phyloP scores from a whole-genome alignment of 768 basidiomycete genomes.

The Rhodosporidiobolus sp. region DNA sequence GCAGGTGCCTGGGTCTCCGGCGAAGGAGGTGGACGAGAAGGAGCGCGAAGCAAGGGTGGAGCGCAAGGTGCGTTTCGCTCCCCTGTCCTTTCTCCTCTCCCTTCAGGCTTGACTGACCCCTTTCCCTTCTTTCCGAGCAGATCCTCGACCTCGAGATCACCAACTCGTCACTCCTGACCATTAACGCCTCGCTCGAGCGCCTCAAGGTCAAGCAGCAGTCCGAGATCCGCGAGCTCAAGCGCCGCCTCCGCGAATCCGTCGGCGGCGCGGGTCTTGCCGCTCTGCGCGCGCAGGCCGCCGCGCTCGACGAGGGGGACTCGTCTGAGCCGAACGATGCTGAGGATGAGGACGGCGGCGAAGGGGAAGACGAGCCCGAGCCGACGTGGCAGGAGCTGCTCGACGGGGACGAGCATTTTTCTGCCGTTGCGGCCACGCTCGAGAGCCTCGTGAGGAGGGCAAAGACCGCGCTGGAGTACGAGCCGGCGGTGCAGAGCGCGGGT shows the following conservation, averaged over 20 bases:
- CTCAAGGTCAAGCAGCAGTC: conserved; percentile 73
- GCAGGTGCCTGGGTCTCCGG: neutral
- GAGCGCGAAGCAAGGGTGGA: conserved; percentile 37
- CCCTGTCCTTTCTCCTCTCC: too few species aligned
- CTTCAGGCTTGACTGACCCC: neutral
- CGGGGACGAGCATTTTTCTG: conserved; percentile 56
- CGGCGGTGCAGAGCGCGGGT: conserved; percentile 47
- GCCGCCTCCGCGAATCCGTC: conserved; percentile 66
- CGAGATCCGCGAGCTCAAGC: conserved; percentile 79
- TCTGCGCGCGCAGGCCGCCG: conserved; percentile 64
- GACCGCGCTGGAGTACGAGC: conserved; percentile 48
- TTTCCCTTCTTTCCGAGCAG: conserved; percentile 50
- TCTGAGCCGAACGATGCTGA: conserved; percentile 43
- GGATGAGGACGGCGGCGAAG: conserved; percentile 44
- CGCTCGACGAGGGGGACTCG: conserved; percentile 57
- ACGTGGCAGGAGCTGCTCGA: conserved; percentile 51
- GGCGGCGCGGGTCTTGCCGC: conserved; percentile 60
- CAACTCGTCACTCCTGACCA: conserved; percentile 76
- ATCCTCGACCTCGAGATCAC: conserved; percentile 90
- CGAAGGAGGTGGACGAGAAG: conserved; percentile 14
- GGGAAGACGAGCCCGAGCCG: conserved; percentile 48
- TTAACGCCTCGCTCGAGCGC: conserved; percentile 77
- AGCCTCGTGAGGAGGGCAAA: conserved; percentile 55
- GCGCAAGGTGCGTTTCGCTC: conserved; percentile 33
- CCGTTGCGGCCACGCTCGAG: conserved; percentile 65